A percentile compares a stretch with the other conserved stretches of the same genome.
phyloP scores from a whole-genome alignment of 495 filamentous ascomycete genomes.

The Trichoderma gamsii region DNA sequence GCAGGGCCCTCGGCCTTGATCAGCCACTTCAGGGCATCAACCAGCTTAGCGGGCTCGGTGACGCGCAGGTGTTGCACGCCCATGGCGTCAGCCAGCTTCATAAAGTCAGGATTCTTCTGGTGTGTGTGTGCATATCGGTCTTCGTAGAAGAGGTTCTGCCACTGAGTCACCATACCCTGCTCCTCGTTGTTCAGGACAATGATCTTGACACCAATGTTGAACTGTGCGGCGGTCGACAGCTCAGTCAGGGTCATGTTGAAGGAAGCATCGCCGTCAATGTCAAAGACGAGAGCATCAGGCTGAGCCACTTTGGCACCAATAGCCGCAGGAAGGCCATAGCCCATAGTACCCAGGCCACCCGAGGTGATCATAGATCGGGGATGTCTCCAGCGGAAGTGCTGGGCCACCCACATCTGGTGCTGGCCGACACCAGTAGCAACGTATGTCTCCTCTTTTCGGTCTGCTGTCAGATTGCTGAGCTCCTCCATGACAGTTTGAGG shows the following conservation, averaged over 20 bases:
- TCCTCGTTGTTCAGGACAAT: slow-evolving; percentile 94
- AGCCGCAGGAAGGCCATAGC: slow-evolving; percentile 83
- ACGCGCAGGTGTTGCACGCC: slow-evolving; percentile 62
- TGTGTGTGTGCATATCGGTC: slow-evolving; percentile 90
- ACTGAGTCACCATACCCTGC: slow-evolving; percentile 95
- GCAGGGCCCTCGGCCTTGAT: slow-evolving; percentile 75
- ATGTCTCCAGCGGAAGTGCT: slow-evolving; percentile 86
- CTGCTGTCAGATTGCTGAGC: slow-evolving; percentile 65
- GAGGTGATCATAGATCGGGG: slow-evolving; percentile 87
- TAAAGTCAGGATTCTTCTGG: slow-evolving; percentile 81
- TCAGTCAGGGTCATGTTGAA: slow-evolving; percentile 95
- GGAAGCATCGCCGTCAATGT: slow-evolving; percentile 95
- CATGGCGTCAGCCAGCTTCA: slow-evolving; percentile 81
- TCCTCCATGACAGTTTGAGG: slow-evolving; percentile 81
- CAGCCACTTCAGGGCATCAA: slow-evolving; percentile 78
- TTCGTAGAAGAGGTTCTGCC: slow-evolving; percentile 90
- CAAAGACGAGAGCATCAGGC: slow-evolving; percentile 79
- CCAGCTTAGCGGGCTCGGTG: slow-evolving; percentile 62
- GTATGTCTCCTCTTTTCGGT: slow-evolving; percentile 71
- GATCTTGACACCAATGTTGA: slow-evolving; percentile 88
- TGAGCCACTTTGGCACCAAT: slow-evolving; percentile 91
- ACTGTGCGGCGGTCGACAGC: slow-evolving; percentile 81
- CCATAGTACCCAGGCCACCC: slow-evolving; percentile 92
- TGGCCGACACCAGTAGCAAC: slow-evolving; percentile 91
- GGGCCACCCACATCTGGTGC: slow-evolving; percentile 96